Percentiles rank a stretch among this genome's conserved stretches.
These are phyloP conservation scores for Arachnomyces sp. DNA, from an alignment of 2,329 filamentous ascomycete genomes.

Conservation along the genomic window DNA sequence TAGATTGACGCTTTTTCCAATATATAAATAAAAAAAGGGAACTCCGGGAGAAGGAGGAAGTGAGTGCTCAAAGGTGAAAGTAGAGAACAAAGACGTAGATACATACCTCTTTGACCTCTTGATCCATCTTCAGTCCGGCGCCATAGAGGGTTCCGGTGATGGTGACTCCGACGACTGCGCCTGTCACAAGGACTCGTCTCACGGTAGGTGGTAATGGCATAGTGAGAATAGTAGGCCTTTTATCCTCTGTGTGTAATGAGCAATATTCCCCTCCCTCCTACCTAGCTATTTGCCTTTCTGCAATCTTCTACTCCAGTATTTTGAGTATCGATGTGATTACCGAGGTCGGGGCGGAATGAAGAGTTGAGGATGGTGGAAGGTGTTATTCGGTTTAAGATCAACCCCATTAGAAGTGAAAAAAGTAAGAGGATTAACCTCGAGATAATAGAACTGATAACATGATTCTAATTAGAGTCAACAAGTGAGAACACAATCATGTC, in stretches of 20 bases:
- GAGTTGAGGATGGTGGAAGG: too few species aligned
- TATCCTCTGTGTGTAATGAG: neutral
- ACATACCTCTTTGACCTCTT: conserved; percentile 14
- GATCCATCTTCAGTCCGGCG: conserved; percentile 40
- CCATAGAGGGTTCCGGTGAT: conserved; percentile 53
- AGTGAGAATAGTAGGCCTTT: neutral
- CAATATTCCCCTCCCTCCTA: too few species aligned
- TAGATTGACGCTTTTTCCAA: conserved; percentile 1
- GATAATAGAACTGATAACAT: too few species aligned
- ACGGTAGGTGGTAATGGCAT: conserved; percentile 29
- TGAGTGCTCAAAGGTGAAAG: neutral
- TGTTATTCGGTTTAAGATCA: too few species aligned
- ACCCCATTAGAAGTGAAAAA: too few species aligned
- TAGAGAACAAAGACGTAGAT: neutral
- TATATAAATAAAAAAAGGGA: conserved; percentile 1
- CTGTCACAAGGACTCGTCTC: conserved; percentile 47
- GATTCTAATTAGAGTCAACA: too few species aligned
- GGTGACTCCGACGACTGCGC: conserved; percentile 49
- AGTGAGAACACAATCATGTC: too few species aligned
- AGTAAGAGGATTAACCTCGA: too few species aligned
- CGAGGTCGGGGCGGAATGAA: too few species aligned
- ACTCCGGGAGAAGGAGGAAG: neutral
- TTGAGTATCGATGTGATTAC: neutral
- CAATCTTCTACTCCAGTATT: neutral
- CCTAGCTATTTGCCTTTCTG: neutral